Percentiles rank a stretch among this genome's conserved stretches.
phyloP scores from a whole-genome alignment of 768 basidiomycete species.

The Trametopsis cervina region DNA sequence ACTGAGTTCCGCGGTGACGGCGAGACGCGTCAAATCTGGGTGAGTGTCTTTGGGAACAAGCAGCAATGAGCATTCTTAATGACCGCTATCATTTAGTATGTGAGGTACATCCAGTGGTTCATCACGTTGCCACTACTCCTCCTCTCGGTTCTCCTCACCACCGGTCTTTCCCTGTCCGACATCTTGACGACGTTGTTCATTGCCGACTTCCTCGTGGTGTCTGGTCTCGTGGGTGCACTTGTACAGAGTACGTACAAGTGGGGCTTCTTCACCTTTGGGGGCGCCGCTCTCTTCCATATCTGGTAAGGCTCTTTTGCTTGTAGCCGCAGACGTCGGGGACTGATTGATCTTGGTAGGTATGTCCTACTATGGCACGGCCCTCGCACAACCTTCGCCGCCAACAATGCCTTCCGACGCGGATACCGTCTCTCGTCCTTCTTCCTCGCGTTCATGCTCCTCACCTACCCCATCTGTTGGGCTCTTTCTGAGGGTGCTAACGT shows the following conservation, averaged over 20 bases:
- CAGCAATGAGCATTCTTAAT: background rate
- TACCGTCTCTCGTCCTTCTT: conserved; percentile 31
- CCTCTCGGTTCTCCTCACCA: conserved; percentile 37
- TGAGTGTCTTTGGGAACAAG: conserved; percentile 18
- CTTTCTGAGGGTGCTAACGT: conserved; percentile 43
- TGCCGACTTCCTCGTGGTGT: conserved; percentile 35
- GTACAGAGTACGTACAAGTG: conserved; percentile 44
- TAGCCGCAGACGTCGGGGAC: background rate
- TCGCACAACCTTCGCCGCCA: conserved; percentile 22
- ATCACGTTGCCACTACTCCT: conserved; percentile 44
- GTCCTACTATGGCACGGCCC: conserved; percentile 23
- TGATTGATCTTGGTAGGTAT: conserved; percentile 18
- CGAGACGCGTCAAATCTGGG: conserved; percentile 35
- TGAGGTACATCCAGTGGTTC: conserved; percentile 45
- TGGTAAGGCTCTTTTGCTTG: conserved; percentile 15
- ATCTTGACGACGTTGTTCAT: conserved; percentile 41
- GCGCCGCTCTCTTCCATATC: conserved; percentile 36
- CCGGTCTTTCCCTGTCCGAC: conserved; percentile 38
- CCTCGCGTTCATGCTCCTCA: conserved; percentile 46
- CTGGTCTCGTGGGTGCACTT: conserved; percentile 40
- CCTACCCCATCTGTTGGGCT: conserved; percentile 54
- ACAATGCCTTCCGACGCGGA: conserved; percentile 16
- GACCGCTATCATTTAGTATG: conserved; percentile 25
- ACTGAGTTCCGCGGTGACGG: conserved; percentile 34
- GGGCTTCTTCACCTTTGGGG: conserved; percentile 41